These are phyloP conservation scores for Aspergillus sparsus DNA, from an alignment of 495 filamentous ascomycete genomes.

Conservation along the genomic window DNA sequence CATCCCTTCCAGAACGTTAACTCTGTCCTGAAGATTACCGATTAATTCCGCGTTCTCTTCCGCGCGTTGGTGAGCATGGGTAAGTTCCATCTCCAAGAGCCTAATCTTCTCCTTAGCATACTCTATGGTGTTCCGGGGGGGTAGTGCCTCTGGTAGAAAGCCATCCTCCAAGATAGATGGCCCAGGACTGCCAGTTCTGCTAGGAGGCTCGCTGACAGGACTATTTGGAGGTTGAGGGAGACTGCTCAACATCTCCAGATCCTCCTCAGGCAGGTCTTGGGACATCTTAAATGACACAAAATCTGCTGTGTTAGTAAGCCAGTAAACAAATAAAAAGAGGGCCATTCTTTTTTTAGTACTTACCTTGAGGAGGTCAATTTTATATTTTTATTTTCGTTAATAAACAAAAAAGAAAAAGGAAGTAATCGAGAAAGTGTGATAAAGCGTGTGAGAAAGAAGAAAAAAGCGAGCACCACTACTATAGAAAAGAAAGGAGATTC, in stretches of 20 bases:
- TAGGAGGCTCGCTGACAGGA: not conserved
- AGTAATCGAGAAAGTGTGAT: too few species aligned
- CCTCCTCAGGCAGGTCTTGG: not conserved
- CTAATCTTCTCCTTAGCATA: not conserved
- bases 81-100: constrained; percentile 9
- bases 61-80: constrained; percentile 10
- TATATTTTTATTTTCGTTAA: too few species aligned
- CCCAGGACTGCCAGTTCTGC: constrained; percentile 4
- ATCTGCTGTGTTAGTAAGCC: too few species aligned
- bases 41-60: constrained; percentile 15
- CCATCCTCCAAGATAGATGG: not conserved
- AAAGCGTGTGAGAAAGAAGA: not conserved
- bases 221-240: not conserved
- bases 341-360: too few species aligned
- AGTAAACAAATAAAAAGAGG: too few species aligned
- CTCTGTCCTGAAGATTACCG: constrained; percentile 15
- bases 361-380: too few species aligned
- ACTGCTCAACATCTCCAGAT: not conserved
- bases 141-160: not conserved
- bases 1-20: constrained; percentile 26
- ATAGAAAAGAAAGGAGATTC: not conserved
- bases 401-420: not conserved
- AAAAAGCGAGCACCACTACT: not conserved
- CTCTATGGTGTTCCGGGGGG: not conserved
- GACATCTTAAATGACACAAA: not conserved